Evolutionary conservation across 148 eudicot species (phyloP).

Genomic region (Camellia granthamiana): DNA sequence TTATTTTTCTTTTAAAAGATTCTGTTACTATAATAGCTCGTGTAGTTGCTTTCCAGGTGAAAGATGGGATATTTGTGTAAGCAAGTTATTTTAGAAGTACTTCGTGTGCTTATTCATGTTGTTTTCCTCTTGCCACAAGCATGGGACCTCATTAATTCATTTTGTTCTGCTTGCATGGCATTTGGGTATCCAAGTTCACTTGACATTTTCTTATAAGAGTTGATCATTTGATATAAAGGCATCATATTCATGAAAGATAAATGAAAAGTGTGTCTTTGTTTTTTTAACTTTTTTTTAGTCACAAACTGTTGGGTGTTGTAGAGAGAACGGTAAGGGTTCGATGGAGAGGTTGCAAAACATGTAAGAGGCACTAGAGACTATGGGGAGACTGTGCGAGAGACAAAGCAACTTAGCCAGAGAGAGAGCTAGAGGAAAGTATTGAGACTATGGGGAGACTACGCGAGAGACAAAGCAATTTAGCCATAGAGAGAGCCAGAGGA

Average conservation of each 20-base stretch:
- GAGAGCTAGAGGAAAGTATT: no score
- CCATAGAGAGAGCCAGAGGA: no score
- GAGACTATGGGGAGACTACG: not conserved
- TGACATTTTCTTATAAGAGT: not conserved
- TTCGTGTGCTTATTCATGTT: not conserved
- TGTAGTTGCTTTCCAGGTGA: not conserved
- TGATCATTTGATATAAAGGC: not conserved
- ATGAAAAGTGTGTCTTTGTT: not conserved
- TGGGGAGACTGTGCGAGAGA: not conserved
- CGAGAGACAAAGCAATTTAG: not conserved
- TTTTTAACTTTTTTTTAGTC: not conserved
- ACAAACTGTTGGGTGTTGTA: not conserved
- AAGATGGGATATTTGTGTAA: not conserved
- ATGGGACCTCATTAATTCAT: not conserved
- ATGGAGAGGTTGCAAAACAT: not conserved
- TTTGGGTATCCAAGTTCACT: not conserved
- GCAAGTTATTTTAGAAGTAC: not conserved
- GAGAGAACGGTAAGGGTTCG: not conserved
- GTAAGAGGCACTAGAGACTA: not conserved
- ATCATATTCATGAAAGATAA: not conserved
- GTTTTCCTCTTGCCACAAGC: not conserved
- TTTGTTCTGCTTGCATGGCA: not conserved
- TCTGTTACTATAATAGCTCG: not conserved
- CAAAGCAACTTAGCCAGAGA: not conserved
- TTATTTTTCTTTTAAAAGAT: not conserved